These are phyloP conservation scores for Claviceps sp. DNA, from an alignment of 2,329 filamentous ascomycete genomes.

Conservation along the genomic window DNA sequence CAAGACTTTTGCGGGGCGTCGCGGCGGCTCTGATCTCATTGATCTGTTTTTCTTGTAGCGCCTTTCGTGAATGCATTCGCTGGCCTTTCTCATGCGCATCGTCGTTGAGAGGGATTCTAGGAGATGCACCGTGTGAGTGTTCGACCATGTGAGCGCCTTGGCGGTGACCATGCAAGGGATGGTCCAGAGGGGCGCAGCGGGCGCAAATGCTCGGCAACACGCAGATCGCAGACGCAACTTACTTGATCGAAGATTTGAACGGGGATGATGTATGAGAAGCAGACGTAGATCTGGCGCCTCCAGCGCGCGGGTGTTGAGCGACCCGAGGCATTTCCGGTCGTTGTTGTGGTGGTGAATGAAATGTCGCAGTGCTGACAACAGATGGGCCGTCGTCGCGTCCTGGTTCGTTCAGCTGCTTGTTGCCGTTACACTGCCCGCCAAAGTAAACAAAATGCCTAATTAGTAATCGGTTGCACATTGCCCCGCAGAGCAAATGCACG, in stretches of 20 bases:
- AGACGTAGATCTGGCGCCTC: slow-evolving; percentile 32
- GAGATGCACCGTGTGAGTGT: slow-evolving; percentile 7
- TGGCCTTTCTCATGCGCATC: slow-evolving; percentile 85
- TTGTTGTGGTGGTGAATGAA: slow-evolving; percentile 1
- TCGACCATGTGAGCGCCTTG: neutral
- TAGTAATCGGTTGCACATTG: neutral
- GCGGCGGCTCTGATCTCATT: slow-evolving; percentile 70
- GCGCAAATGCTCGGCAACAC: neutral
- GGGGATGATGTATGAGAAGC: slow-evolving; percentile 35
- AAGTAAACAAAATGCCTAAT: slow-evolving; percentile 10
- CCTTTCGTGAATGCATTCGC: slow-evolving; percentile 75
- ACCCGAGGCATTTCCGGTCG: slow-evolving; percentile 41
- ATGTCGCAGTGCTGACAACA: neutral
- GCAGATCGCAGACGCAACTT: slow-evolving; percentile 15
- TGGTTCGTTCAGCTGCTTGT: slow-evolving; percentile 3
- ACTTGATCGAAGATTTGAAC: slow-evolving; percentile 46
- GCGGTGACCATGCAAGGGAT: neutral
- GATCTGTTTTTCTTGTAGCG: slow-evolving; percentile 78
- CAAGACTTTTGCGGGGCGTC: slow-evolving; percentile 51
- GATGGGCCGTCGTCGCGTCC: slow-evolving; percentile 5
- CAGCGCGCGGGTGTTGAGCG: slow-evolving; percentile 38
- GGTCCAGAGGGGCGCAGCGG: neutral
- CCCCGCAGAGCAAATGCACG: neutral
- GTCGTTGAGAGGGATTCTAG: slow-evolving; percentile 88
- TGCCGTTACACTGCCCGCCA: neutral